Base-by-base conservation (phyloP, 108 stramenopile species). In the Cyclotella atomus region DNA sequence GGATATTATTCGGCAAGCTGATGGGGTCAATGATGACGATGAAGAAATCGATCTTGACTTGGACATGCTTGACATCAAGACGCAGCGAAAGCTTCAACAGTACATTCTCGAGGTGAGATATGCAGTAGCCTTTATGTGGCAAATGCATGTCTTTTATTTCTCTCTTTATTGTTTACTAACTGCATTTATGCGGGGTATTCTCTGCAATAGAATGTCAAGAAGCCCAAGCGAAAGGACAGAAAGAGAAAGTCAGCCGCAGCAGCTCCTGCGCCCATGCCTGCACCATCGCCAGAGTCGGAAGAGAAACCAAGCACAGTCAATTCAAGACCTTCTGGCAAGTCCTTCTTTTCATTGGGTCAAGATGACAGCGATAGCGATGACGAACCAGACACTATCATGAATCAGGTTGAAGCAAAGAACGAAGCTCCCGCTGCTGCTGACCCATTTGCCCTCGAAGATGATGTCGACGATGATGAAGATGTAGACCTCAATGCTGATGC, bases 31-130 rank as follows among this genome's bases (percentile, higher is more conserved):
- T 53, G 89, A 82, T 15, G 91, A 95, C 53, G 94, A 90, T 65
- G 93, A 92, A 32, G 81, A 82, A 73, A 95, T 95, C 52, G 94
- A 95, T 72, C 80, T 95, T n/a, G 94, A 92, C 44, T 88, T 92
- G 68, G 94, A 95, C 60, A 81, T 82, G 46, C 88, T 95, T 38
- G 89, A 91, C 60, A 85, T 82, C 16, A 68, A 24, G 27, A 92
- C 94, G 5, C 94, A 92, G 73, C 80, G 91, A 28, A 92, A 88
- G 75, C 84, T 95, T 32, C 83, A 85, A 64, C 76, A 82, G 28
- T 89, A 86, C 59, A 89, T 95, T 30, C 81, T 70, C 46, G 89
- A 95, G 94, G 94, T 95, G 85, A 89, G 94, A 71, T 75, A 55
- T 8, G 33, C 38, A 23, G 21, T 50, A 36, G 53, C 63, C 53